These are phyloP conservation scores for Cryptosporidium canis DNA, from an alignment of 169 alveolate genomes.

Conservation along the genomic window DNA sequence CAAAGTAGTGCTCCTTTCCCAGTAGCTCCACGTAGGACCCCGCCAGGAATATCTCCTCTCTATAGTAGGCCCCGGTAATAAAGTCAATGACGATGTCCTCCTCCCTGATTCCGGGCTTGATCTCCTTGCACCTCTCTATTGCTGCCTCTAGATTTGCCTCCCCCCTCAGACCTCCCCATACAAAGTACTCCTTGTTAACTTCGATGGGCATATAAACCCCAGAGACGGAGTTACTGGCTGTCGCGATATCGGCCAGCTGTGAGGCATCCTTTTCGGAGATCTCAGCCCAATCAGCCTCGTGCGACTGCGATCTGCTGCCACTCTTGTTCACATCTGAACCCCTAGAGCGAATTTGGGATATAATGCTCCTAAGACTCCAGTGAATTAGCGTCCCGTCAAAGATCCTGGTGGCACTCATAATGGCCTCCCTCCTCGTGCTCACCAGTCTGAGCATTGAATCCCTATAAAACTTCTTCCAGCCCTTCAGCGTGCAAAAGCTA, in stretches of 20 bases:
- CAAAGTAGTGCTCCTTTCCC: constrained; percentile 58
- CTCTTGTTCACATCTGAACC: not conserved
- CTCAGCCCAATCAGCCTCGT: constrained; percentile 5
- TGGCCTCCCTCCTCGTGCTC: constrained; percentile 37
- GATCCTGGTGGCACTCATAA: constrained; percentile 54
- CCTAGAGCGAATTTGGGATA: constrained; percentile 5
- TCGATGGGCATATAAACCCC: constrained; percentile 57
- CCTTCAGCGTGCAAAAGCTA: constrained; percentile 47
- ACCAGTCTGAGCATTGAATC: constrained; percentile 14
- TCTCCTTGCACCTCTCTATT: constrained; percentile 57
- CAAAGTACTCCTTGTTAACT: constrained; percentile 38
- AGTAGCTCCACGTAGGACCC: constrained; percentile 48
- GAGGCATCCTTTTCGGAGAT: constrained; percentile 21
- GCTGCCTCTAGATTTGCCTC: constrained; percentile 63
- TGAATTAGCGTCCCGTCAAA: constrained; percentile 61
- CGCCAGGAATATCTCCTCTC: constrained; percentile 50
- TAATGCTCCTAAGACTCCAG: constrained; percentile 35
- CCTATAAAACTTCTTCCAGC: constrained; percentile 46
- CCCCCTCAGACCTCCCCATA: constrained; percentile 71
- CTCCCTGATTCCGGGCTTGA: constrained; percentile 39
- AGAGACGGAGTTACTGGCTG: constrained; percentile 67
- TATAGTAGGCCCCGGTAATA: constrained; percentile 57
- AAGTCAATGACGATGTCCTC: constrained; percentile 62
- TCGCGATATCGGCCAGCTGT: constrained; percentile 30
- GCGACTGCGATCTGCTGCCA: not conserved